Percentiles rank a stretch among this genome's conserved stretches.
These are phyloP conservation scores for Sporothrix curviconia DNA, from an alignment of 2,329 filamentous ascomycete species.

Conservation along the genomic window DNA sequence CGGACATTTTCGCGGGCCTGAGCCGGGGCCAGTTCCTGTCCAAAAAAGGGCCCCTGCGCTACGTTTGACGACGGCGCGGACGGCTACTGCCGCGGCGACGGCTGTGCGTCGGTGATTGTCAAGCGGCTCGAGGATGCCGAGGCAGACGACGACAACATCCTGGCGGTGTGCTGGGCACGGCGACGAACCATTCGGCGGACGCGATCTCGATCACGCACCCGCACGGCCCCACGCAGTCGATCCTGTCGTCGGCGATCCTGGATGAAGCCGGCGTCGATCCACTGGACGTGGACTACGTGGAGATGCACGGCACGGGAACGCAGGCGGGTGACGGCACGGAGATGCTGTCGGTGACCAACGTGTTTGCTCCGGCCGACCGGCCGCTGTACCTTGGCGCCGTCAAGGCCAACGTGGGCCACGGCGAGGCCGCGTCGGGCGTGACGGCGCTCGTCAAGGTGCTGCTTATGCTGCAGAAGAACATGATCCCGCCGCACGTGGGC, in stretches of 20 bases:
- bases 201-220: conserved; percentile 79
- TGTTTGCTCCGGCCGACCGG: conserved; percentile 43
- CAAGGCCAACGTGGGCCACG: conserved; percentile 60
- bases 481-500: conserved; percentile 59
- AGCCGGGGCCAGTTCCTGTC: conserved; percentile 73
- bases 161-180: conserved; percentile 68
- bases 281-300: conserved; percentile 72
- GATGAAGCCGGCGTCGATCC: conserved; percentile 69
- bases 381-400: conserved; percentile 56
- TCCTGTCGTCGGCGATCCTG: conserved; percentile 63
- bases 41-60: conserved; percentile 68
- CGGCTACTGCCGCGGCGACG: conserved; percentile 74
- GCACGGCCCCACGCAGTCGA: conserved; percentile 68
- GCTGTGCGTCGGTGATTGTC: conserved; percentile 64
- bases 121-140: conserved; percentile 76
- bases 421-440: conserved; percentile 54
- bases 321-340: conserved; percentile 79
- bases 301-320: conserved; percentile 86
- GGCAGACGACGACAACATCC: conserved; percentile 66
- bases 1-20: conserved; percentile 70
- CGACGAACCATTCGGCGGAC: conserved; percentile 77
- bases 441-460: conserved; percentile 60
- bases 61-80: conserved; percentile 76
- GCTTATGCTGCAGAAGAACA: conserved; percentile 56
- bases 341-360: conserved; percentile 65